A percentile compares a stretch with the other conserved stretches of the same genome.
Conservation (phyloP, 805 yeast species). For the Priceomyces melissophilus region DNA sequence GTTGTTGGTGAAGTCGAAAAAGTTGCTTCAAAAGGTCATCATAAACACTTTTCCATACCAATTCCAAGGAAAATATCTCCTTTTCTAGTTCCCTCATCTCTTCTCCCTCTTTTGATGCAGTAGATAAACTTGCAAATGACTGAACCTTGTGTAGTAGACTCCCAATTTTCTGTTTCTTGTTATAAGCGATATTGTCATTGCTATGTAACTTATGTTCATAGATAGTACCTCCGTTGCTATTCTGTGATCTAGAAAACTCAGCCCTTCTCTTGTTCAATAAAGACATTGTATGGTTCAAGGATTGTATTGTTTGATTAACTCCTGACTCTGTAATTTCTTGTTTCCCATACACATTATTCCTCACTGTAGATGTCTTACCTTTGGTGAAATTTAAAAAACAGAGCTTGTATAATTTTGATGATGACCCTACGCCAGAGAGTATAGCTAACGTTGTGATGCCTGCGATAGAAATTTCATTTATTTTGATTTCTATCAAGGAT, state of each 20-base stretch:
- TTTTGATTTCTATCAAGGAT: slow-evolving; percentile 37
- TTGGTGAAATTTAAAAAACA: slow-evolving; percentile 11
- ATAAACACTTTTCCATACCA: slow-evolving; percentile 28
- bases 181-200: slow-evolving; percentile 9
- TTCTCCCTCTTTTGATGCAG: slow-evolving; percentile 11
- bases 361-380: not conserved
- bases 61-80: slow-evolving; percentile 37
- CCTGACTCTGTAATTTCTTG: slow-evolving; percentile 25
- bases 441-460: slow-evolving; percentile 51
- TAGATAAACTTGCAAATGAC: slow-evolving; percentile 36
- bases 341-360: not conserved
- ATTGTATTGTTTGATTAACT: slow-evolving; percentile 29
- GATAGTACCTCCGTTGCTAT: slow-evolving; percentile 21
- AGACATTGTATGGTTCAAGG: slow-evolving; percentile 40
- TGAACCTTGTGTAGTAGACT: slow-evolving; percentile 38
- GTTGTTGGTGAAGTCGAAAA: slow-evolving; percentile 5
- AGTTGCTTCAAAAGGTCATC: slow-evolving; percentile 22
- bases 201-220: slow-evolving; percentile 17
- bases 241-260: slow-evolving; percentile 23
- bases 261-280: slow-evolving; percentile 30
- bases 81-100: slow-evolving; percentile 33
- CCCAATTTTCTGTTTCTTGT: slow-evolving; percentile 18
- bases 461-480: slow-evolving; percentile 44
- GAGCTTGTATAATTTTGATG: slow-evolving; percentile 40
- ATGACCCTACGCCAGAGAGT: slow-evolving; percentile 51